Percentiles rank a stretch among this genome's conserved stretches.
These are phyloP conservation scores for Amanita inopinata DNA, from an alignment of 768 basidiomycete species.

Conservation along the genomic window DNA sequence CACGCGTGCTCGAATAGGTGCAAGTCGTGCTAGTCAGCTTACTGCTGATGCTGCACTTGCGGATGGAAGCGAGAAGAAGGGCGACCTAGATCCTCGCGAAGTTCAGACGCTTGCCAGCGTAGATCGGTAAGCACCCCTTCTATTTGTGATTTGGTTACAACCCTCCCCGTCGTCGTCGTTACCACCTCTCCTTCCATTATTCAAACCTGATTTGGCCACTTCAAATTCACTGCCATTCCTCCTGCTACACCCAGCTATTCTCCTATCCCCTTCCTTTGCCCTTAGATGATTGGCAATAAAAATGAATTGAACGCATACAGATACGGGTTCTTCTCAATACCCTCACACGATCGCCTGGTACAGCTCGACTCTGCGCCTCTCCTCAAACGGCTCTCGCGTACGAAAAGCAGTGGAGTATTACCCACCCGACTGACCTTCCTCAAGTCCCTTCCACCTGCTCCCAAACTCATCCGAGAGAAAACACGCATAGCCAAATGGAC, in stretches of 20 bases:
- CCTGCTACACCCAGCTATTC: slow-evolving; percentile 5
- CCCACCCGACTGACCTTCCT: slow-evolving; percentile 37
- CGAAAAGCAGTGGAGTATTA: slow-evolving; percentile 34
- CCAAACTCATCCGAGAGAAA: slow-evolving; percentile 50
- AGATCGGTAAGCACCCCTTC: slow-evolving; percentile 63
- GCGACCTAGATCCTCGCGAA: slow-evolving; percentile 66
- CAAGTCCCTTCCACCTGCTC: slow-evolving; percentile 36
- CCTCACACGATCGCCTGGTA: slow-evolving; percentile 79
- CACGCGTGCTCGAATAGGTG: slow-evolving; percentile 65
- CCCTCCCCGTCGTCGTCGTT: slow-evolving; percentile 8
- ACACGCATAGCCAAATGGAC: slow-evolving; percentile 87
- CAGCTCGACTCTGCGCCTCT: slow-evolving; percentile 56
- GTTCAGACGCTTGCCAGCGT: slow-evolving; percentile 60
- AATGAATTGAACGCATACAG: slow-evolving; percentile 28
- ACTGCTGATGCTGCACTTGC: slow-evolving; percentile 46
- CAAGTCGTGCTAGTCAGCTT: slow-evolving; percentile 47
- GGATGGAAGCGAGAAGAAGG: slow-evolving; percentile 49
- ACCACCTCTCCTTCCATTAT: no score
- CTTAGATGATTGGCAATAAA: slow-evolving; percentile 8
- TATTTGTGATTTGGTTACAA: slow-evolving; percentile 4
- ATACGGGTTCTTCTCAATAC: slow-evolving; percentile 83
- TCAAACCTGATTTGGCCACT: no score
- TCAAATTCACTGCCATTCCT: no score
- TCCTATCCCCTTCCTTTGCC: slow-evolving; percentile 5
- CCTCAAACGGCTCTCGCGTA: slow-evolving; percentile 43